Percentiles rank a stretch among this genome's conserved stretches.
phyloP scores from a whole-genome alignment of 2,329 filamentous ascomycete genomes.

The Arthrobotrys entomopaga region DNA sequence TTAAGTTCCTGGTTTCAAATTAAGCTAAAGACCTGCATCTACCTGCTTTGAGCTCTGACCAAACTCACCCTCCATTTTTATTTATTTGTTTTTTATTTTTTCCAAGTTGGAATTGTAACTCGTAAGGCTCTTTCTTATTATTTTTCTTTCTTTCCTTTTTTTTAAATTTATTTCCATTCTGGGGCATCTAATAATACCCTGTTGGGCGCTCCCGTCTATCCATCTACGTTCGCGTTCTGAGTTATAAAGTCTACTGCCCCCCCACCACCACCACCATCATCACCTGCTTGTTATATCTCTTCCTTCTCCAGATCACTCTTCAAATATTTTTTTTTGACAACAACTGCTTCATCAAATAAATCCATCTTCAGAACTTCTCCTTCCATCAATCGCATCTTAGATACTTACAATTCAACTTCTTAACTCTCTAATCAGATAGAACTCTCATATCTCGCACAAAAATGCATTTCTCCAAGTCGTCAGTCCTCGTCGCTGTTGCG shows the following conservation, averaged over 20 bases:
- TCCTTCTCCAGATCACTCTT: not conserved
- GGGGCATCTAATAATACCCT: no score
- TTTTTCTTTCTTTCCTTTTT: not conserved
- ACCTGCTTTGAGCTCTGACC: no score
- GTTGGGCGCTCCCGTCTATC: no score
- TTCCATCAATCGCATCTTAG: not conserved
- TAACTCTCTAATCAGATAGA: not conserved
- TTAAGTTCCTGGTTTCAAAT: no score
- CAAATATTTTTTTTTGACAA: not conserved
- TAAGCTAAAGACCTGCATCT: no score
- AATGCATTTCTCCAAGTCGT: slow-evolving; percentile 48
- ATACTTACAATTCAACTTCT: slow-evolving; percentile 6
- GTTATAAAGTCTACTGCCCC: not conserved
- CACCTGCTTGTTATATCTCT: slow-evolving; percentile 1
- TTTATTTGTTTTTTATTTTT: no score
- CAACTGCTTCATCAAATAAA: no score
- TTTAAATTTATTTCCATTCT: no score
- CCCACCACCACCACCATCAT: not conserved
- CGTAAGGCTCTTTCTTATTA: not conserved
- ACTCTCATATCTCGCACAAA: not conserved
- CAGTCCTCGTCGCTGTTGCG: slow-evolving; percentile 13
- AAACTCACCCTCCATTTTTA: no score
- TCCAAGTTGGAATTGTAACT: not conserved
- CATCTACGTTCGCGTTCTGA: not conserved
- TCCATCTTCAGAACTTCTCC: not conserved